phyloP scores from a whole-genome alignment of 345 rosid species.

The Dipteronia dyeriana region DNA sequence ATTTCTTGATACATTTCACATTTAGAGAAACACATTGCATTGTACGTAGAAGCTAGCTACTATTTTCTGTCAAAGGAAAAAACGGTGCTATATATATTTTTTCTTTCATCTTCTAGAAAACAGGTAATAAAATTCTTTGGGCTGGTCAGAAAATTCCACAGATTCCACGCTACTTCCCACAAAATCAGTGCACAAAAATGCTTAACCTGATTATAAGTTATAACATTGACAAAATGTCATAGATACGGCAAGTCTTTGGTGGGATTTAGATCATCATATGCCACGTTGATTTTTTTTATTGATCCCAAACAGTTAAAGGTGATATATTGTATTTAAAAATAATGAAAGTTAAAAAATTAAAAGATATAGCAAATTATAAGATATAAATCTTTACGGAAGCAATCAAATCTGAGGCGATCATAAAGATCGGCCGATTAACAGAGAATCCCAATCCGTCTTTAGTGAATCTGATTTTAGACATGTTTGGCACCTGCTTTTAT shows the following conservation, averaged over 20 bases:
- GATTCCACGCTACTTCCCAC: conserved; percentile 10
- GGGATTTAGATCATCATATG: too few species aligned
- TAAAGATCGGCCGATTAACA: too few species aligned
- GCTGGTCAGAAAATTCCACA: neutral
- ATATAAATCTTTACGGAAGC: too few species aligned
- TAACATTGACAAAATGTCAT: too few species aligned
- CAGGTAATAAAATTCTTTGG: neutral
- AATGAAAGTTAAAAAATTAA: too few species aligned
- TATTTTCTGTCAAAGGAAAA: neutral
- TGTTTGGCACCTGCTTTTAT: neutral
- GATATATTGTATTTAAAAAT: too few species aligned
- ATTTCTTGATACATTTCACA: conserved; percentile 28
- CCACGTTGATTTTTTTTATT: too few species aligned
- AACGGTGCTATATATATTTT: neutral
- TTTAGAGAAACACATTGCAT: neutral
- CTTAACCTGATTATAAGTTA: neutral
- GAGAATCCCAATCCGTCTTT: neutral
- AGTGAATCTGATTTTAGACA: neutral
- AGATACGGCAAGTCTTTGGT: too few species aligned
- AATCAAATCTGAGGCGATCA: too few species aligned
- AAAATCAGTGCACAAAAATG: conserved; percentile 31
- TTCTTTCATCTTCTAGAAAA: conserved; percentile 19
- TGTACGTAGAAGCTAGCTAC: too few species aligned
- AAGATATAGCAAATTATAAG: too few species aligned
- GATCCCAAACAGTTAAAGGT: too few species aligned